A percentile compares a stretch with the other conserved stretches of the same genome.
Evolutionary conservation across 306 rosid species (phyloP).

Genomic region (Trifolium dubium): DNA sequence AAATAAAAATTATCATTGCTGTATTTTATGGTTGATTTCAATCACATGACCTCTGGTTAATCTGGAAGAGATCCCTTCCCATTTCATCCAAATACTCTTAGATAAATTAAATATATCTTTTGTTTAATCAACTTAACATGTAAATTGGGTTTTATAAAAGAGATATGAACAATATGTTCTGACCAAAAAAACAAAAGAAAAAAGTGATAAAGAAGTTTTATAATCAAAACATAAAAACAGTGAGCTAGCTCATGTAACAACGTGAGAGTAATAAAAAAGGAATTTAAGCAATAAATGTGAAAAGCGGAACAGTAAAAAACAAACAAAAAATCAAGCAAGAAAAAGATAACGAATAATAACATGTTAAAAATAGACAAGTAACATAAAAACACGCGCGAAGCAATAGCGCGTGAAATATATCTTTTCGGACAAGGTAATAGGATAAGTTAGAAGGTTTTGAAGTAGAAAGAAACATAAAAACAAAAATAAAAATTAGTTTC

Average conservation of each 20-base stretch:
- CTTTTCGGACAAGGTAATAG: conserved; percentile 16
- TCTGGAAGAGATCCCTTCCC: no score
- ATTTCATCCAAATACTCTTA: no score
- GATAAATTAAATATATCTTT: no score
- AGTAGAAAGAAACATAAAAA: conserved; percentile 25
- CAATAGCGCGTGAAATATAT: background rate
- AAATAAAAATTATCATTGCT: no score
- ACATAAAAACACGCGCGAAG: conserved; percentile 21
- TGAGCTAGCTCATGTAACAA: background rate
- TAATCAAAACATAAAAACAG: no score
- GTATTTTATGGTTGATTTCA: no score
- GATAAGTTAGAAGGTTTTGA: conserved; percentile 26
- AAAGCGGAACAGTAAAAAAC: background rate
- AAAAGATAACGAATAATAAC: background rate
- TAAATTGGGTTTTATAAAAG: no score
- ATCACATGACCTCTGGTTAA: no score
- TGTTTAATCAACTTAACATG: no score
- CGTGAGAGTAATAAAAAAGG: background rate
- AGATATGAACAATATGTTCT: no score
- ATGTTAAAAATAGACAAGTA: background rate
- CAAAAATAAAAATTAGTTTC: conserved; percentile 25
- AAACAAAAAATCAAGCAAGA: background rate
- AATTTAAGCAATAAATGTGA: conserved; percentile 20
- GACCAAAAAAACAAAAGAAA: no score
- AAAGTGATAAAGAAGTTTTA: no score